phyloP scores from a whole-genome alignment of 176 grass and related monocot genomes.

The Bromus sterilis region DNA sequence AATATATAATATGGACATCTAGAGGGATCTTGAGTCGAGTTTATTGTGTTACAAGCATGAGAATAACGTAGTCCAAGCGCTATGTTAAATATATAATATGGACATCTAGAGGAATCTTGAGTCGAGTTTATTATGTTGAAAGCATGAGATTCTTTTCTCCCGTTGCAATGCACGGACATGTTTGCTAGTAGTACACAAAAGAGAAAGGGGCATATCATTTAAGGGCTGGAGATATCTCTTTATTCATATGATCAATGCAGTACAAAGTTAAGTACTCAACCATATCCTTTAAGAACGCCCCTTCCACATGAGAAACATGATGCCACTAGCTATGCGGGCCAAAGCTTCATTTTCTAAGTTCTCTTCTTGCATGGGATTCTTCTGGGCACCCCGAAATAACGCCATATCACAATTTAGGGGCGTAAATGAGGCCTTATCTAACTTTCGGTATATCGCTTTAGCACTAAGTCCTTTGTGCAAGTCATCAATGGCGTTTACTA shows the following conservation, averaged over 20 bases:
- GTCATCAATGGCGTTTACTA: not conserved
- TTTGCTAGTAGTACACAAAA: no score
- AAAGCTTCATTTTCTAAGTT: not conserved
- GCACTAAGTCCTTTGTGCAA: not conserved
- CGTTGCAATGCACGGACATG: no score
- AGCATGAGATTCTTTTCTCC: no score
- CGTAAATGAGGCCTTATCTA: not conserved
- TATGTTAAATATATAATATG: no score
- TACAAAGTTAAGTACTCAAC: not conserved
- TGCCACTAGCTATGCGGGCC: not conserved
- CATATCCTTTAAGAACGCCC: not conserved
- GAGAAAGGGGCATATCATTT: not conserved
- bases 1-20: no score
- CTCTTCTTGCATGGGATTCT: not conserved
- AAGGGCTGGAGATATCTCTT: not conserved
- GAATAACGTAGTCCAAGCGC: no score
- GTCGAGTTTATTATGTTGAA: no score
- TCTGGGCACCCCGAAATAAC: not conserved
- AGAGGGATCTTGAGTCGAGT: no score
- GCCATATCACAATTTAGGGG: not conserved
- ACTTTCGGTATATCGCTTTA: not conserved
- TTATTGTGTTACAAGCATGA: no score
- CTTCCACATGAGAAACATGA: not conserved
- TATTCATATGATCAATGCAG: not conserved
- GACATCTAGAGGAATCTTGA: no score